Evolutionary conservation across 2,329 filamentous ascomycete species (phyloP).

Genomic region (Fusarium sp.): DNA sequence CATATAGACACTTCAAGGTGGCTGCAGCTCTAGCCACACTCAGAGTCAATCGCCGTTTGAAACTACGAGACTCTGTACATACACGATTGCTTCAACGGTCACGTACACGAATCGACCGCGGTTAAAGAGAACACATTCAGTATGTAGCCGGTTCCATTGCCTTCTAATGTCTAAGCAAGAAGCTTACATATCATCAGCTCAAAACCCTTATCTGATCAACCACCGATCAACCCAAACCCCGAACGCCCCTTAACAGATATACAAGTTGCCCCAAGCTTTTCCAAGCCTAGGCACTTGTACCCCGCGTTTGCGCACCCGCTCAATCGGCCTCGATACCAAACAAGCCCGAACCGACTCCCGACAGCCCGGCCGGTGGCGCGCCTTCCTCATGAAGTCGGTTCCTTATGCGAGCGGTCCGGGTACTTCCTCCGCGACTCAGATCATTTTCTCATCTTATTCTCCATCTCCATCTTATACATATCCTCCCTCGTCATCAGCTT

Average conservation of each 20-base stretch:
- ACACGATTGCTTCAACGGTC: not conserved
- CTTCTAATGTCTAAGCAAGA: not conserved
- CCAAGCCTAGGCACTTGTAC: not conserved
- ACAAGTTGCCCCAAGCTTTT: not conserved
- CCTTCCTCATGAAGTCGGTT: conserved; percentile 19
- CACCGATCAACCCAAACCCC: not conserved
- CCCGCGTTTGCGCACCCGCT: not conserved
- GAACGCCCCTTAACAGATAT: not conserved
- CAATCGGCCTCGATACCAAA: conserved; percentile 7
- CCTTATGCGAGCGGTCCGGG: conserved; percentile 18
- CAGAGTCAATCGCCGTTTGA: conserved; percentile 1
- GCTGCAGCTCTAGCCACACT: conserved; percentile 10
- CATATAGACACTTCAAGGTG: not conserved
- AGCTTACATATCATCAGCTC: not conserved
- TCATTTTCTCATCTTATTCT: conserved; percentile 19
- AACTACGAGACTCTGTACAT: not conserved
- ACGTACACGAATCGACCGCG: not conserved
- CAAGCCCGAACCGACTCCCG: conserved; percentile 12
- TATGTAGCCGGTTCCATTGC: not conserved
- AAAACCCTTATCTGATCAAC: not conserved
- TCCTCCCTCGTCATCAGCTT: conserved; percentile 16
- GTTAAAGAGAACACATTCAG: not conserved
- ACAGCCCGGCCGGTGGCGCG: conserved; percentile 4
- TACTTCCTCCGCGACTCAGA: conserved; percentile 17
- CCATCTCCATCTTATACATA: conserved; percentile 17